Evolutionary conservation across 2,329 filamentous ascomycete genomes (phyloP).

Genomic region (Sarocladium kiliense): DNA sequence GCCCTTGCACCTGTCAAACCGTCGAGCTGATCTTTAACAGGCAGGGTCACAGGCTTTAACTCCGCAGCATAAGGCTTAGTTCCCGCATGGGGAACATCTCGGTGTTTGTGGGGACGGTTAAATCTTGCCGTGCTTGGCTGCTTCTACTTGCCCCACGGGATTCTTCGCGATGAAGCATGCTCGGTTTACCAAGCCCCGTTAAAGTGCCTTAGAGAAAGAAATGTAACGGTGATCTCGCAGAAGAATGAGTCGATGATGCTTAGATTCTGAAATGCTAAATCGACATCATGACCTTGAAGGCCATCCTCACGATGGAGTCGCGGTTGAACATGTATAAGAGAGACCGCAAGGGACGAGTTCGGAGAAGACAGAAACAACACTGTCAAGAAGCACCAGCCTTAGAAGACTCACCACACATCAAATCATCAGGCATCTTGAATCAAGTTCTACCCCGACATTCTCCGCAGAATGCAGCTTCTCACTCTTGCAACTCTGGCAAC

Average conservation of each 20-base stretch:
- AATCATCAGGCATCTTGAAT: no score
- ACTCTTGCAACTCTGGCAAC: slow-evolving; percentile 4
- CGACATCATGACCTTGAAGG: background rate
- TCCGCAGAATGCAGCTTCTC: slow-evolving; percentile 4
- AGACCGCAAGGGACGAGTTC: background rate
- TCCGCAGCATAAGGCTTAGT: background rate
- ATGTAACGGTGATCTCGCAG: background rate
- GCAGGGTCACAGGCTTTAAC: background rate
- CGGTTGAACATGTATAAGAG: background rate
- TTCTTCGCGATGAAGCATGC: background rate
- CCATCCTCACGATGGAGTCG: background rate
- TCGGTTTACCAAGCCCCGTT: no score
- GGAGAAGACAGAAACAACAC: background rate
- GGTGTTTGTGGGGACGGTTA: background rate
- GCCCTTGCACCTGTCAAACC: background rate
- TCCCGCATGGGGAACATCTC: background rate
- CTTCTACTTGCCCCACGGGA: no score
- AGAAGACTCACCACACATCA: background rate
- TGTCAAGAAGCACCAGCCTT: background rate
- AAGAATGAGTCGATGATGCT: background rate
- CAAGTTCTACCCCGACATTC: background rate
- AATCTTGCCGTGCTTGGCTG: background rate
- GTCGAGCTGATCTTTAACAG: background rate
- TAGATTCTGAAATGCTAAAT: background rate
- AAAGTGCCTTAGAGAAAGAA: background rate